Evolutionary conservation across 371 early-diverging fungal genomes (phyloP).

Genomic region (Chytridium lagenaria): DNA sequence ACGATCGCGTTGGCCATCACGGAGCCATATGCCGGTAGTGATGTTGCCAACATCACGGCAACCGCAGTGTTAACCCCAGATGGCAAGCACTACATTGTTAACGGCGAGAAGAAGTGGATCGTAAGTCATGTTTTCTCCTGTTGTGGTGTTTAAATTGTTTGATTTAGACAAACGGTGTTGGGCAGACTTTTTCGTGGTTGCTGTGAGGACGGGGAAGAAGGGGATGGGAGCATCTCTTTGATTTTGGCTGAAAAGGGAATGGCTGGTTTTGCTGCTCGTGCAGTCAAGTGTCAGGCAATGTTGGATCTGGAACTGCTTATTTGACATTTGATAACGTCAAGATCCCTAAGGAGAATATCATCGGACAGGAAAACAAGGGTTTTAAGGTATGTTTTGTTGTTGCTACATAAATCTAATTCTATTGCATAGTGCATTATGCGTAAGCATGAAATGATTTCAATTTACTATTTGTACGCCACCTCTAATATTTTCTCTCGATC

Average conservation of each 20-base stretch:
- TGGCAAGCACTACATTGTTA: constrained; percentile 56
- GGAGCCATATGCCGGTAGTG: constrained; percentile 51
- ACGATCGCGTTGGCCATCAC: constrained; percentile 49
- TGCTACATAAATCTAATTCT: not conserved
- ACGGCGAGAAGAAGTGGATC: constrained; percentile 55
- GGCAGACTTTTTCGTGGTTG: constrained; percentile 51
- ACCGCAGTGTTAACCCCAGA: constrained; percentile 41
- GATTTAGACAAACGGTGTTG: constrained; percentile 44
- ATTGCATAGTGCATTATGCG: constrained; percentile 1
- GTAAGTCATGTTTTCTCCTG: not conserved
- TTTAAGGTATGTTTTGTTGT: constrained; percentile 35
- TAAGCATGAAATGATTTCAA: not conserved
- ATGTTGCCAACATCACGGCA: constrained; percentile 52
- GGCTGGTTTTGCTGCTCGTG: constrained; percentile 54
- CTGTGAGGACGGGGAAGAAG: constrained; percentile 44
- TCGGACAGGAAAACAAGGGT: constrained; percentile 46
- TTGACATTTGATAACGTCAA: constrained; percentile 54
- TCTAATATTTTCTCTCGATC: too few species aligned
- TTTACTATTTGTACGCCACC: not conserved
- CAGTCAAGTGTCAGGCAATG: constrained; percentile 56
- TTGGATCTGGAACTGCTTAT: constrained; percentile 50
- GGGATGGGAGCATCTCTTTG: constrained; percentile 51
- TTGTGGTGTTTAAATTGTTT: too few species aligned
- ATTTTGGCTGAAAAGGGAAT: constrained; percentile 43
- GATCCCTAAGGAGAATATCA: constrained; percentile 52